Evolutionary conservation across 2,329 filamentous ascomycete genomes (phyloP).

Genomic region (Fusarium subglutinans): DNA sequence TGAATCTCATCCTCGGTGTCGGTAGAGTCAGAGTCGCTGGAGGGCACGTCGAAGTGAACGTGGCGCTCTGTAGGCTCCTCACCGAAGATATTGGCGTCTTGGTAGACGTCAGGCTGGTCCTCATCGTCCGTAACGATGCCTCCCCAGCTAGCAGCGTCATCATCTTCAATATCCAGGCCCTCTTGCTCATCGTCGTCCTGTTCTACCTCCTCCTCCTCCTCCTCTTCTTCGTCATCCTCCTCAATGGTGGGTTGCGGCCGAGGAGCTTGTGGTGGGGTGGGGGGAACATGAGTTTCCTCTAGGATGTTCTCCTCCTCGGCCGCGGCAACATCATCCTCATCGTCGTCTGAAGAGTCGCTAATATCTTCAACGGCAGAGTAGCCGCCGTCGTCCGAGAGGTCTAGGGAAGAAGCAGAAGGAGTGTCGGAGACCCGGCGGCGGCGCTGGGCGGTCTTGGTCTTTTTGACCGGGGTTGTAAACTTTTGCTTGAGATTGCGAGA

Average conservation of each 20-base stretch:
- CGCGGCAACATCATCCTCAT: slow-evolving; percentile 80
- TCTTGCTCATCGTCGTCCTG: slow-evolving; percentile 54
- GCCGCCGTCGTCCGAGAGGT: slow-evolving; percentile 75
- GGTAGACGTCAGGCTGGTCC: slow-evolving; percentile 53
- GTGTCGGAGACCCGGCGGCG: slow-evolving; percentile 61
- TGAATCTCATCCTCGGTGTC: slow-evolving; percentile 70
- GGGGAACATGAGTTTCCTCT: slow-evolving; percentile 52
- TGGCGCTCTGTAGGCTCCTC: slow-evolving; percentile 63
- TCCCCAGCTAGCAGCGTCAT: slow-evolving; percentile 63
- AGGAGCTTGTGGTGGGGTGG: slow-evolving; percentile 56
- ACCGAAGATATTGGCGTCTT: slow-evolving; percentile 53
- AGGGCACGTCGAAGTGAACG: slow-evolving; percentile 77
- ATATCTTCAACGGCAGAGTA: slow-evolving; percentile 84
- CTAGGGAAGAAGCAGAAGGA: slow-evolving; percentile 63
- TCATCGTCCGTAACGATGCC: slow-evolving; percentile 62
- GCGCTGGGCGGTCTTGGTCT: slow-evolving; percentile 52
- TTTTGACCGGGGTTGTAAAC: slow-evolving; percentile 54
- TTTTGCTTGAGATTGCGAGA: slow-evolving; percentile 64
- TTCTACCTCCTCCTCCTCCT: slow-evolving; percentile 49
- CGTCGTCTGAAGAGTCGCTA: slow-evolving; percentile 78
- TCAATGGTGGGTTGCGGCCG: slow-evolving; percentile 54
- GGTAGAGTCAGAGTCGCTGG: slow-evolving; percentile 73
- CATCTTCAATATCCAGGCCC: slow-evolving; percentile 52
- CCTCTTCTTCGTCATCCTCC: slow-evolving; percentile 50
- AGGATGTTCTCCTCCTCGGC: slow-evolving; percentile 82